Evolutionary conservation across 371 early-diverging fungal genomes (phyloP), one percentile per base, ranked within the genome.

Genomic region (Mucor circinelloides): DNA sequence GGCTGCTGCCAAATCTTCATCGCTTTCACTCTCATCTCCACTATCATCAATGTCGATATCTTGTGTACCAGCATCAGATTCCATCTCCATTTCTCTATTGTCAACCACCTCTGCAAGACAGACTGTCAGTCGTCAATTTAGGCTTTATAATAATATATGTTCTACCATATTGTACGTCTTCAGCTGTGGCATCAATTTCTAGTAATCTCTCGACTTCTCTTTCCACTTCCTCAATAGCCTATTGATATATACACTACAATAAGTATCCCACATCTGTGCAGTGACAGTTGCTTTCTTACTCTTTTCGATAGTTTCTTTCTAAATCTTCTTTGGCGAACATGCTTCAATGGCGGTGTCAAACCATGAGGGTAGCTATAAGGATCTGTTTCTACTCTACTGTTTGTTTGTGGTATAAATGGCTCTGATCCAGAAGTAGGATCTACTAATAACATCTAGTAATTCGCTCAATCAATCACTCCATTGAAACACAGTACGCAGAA

Each of bases 201-300:
- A 98, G 78, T 46, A 98, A 76, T 42, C 95, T 84, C 57, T 93
- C 91, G 10, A 98, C 93, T 71, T 95, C 95, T 44, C 87, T 78
- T 67, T 98, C 99, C 6, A 97, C 94, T 66, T 92, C 92, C 69
- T 95, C 96, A 63, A 95, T 90, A 3, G 90, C 90, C 90, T 91
- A 82, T 67, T 42, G 13, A n/a, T 67, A 80, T 60, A 59, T 73
- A 66, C 8, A 27, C 4, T 60, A 42, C 36, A 76, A 66, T 38
- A 1, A 44, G 38, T 23, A 21, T 21, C 9, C 48, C 12, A 4
- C 21, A 19, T 17, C 23, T n/a, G 4, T 12, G 21, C 9, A 23
- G 10, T n/a, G 10, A 15, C 25, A 13, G 25, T 36, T 31, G 25
- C 60, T 66, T 34, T 68, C 77, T 65, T 81, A 90, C 88, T 72